phyloP scores from a whole-genome alignment of 2,329 filamentous ascomycete species.

The Phaeoacremonium minimum region DNA sequence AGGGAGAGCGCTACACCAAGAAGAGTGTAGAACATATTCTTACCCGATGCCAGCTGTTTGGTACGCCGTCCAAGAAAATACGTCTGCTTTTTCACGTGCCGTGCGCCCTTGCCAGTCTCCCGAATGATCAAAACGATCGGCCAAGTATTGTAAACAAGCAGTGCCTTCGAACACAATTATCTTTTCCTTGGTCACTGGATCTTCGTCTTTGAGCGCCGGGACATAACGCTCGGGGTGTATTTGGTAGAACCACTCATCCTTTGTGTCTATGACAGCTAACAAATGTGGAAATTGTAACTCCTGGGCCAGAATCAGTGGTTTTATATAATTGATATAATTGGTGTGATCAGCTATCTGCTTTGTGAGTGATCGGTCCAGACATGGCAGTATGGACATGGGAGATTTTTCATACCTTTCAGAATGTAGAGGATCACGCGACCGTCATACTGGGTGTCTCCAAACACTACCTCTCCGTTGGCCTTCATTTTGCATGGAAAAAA shows the following conservation, averaged over 20 bases:
- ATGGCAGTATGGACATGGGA: too few species aligned
- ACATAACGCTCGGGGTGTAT: slow-evolving; percentile 30
- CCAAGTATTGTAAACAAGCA: too few species aligned
- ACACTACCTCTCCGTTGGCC: slow-evolving; percentile 2
- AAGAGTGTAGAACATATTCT: slow-evolving; percentile 9
- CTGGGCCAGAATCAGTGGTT: slow-evolving; percentile 28
- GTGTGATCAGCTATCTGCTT: slow-evolving; percentile 22
- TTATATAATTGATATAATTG: slow-evolving; percentile 32
- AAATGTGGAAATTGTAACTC: slow-evolving; percentile 25
- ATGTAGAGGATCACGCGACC: slow-evolving; percentile 19
- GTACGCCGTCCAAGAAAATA: slow-evolving; percentile 27
- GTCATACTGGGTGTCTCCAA: slow-evolving; percentile 14
- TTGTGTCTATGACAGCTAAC: slow-evolving; percentile 28
- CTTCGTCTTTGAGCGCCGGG: slow-evolving; percentile 24
- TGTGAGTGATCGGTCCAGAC: too few species aligned
- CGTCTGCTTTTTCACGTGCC: slow-evolving; percentile 18
- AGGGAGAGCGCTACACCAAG: too few species aligned
- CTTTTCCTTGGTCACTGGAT: too few species aligned
- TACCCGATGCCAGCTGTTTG: slow-evolving; percentile 29
- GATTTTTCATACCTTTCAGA: slow-evolving; percentile 17
- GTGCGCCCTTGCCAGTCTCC: slow-evolving; percentile 23
- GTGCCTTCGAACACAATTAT: too few species aligned
- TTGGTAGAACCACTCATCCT: slow-evolving; percentile 21
- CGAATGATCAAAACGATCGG: slow-evolving; percentile 26
- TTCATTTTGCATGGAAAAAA: too few species aligned